Conservation (phyloP, 176 grass and related monocot species). For the Zizania latifolia region DNA sequence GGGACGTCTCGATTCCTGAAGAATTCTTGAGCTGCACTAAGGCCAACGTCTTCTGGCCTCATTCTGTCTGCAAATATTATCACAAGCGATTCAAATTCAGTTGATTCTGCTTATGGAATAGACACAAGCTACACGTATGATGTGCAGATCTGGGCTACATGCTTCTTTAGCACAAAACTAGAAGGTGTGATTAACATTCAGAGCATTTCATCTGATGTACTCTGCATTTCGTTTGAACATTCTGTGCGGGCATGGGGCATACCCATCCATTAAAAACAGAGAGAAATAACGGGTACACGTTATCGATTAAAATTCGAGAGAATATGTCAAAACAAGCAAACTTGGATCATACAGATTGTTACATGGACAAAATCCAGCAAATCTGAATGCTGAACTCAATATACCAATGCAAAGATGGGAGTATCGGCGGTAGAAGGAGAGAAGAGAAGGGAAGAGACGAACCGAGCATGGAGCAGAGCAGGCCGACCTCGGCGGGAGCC, state of each 20-base stretch:
- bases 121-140: neutral
- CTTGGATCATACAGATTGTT: neutral
- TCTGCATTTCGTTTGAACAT: neutral
- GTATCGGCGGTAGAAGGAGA: too few relatives aligned
- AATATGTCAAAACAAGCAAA: neutral
- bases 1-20: constrained; percentile 30
- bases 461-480: constrained; percentile 67
- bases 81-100: neutral
- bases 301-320: neutral
- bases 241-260: neutral
- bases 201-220: neutral
- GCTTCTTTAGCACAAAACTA: neutral
- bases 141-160: neutral
- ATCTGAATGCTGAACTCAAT: neutral
- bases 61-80: constrained; percentile 53
- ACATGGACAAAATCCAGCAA: neutral
- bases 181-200: neutral
- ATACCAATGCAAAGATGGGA: neutral
- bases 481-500: constrained; percentile 41
- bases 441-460: neutral
- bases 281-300: neutral
- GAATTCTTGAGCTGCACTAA: constrained; percentile 47
- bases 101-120: neutral
- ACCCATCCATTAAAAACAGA: neutral
- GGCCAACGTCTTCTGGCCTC: constrained; percentile 63